Conservation (phyloP, 257 asterid genomes). For the Euphrasia confusa region DNA sequence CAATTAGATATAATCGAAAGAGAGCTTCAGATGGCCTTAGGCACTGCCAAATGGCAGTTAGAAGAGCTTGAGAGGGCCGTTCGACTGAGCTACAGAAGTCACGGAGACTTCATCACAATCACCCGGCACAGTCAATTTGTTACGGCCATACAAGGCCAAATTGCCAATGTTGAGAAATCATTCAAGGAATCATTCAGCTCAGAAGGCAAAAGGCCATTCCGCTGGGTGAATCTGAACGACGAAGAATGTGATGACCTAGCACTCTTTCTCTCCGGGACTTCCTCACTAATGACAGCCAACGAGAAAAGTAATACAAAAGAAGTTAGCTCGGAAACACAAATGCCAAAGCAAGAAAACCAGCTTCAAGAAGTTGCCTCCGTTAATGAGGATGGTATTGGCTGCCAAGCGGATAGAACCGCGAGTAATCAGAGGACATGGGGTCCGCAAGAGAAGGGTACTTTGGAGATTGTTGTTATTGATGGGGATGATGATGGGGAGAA, state of each 20-base stretch:
- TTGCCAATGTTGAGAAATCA: slow-evolving; percentile 49
- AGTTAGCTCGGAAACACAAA: slow-evolving; percentile 26
- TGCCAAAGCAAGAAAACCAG: slow-evolving; percentile 23
- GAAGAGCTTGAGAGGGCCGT: slow-evolving; percentile 81
- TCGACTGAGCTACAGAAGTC: slow-evolving; percentile 56
- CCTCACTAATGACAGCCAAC: slow-evolving; percentile 28
- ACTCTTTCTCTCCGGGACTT: slow-evolving; percentile 55
- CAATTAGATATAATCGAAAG: slow-evolving; percentile 48
- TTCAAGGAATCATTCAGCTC: slow-evolving; percentile 49
- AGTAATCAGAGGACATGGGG: slow-evolving; percentile 36
- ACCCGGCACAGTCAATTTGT: slow-evolving; percentile 66
- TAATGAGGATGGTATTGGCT: slow-evolving; percentile 23
- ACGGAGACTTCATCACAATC: slow-evolving; percentile 45
- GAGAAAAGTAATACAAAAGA: slow-evolving; percentile 32
- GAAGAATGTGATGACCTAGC: slow-evolving; percentile 64
- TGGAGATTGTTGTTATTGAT: slow-evolving; percentile 52
- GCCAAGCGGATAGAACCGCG: slow-evolving; percentile 32
- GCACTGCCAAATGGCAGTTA: slow-evolving; percentile 90
- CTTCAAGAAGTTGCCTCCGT: slow-evolving; percentile 22
- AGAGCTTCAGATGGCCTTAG: slow-evolving; percentile 75
- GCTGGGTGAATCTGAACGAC: slow-evolving; percentile 65
- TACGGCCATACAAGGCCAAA: slow-evolving; percentile 55
- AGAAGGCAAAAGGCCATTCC: slow-evolving; percentile 52
- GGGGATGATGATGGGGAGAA: slow-evolving; percentile 32
- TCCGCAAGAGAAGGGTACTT: slow-evolving; percentile 28